Evolutionary conservation across 345 rosid species (phyloP).

Genomic region (Arabis hirsuta): DNA sequence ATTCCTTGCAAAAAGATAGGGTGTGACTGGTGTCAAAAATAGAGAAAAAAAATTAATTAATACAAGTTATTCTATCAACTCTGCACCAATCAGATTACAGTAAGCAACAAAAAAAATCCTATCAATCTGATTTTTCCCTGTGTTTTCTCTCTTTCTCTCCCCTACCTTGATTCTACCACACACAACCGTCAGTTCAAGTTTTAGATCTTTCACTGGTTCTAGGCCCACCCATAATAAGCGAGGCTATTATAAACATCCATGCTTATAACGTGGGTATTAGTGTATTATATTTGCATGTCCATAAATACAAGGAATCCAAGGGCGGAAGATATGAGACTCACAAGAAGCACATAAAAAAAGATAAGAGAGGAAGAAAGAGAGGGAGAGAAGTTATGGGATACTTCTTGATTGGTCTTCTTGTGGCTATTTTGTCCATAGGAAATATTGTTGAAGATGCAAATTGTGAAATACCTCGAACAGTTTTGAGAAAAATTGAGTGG

Average conservation of each 20-base stretch:
- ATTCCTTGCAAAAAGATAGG: too few relatives aligned
- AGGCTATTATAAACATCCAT: conserved; percentile 12
- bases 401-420: conserved; percentile 25
- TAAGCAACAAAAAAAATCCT: too few relatives aligned
- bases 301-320: conserved; percentile 18
- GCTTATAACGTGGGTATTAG: conserved; percentile 4
- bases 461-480: conserved; percentile 38
- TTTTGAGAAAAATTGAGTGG: conserved; percentile 39
- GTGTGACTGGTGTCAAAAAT: too few relatives aligned
- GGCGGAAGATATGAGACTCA: conserved; percentile 17
- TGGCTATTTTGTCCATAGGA: conserved; percentile 37
- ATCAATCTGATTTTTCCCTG: too few relatives aligned
- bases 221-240: conserved; percentile 1
- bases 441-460: conserved; percentile 36
- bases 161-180: too few relatives aligned
- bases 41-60: too few relatives aligned
- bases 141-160: too few relatives aligned
- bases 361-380: neutral
- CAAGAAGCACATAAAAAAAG: conserved; percentile 13
- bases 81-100: too few relatives aligned
- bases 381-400: conserved; percentile 33
- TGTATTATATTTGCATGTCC: conserved; percentile 1
- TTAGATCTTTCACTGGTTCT: neutral
- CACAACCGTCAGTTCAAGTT: too few relatives aligned
- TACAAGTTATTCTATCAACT: too few relatives aligned